Conservation (phyloP, 2,329 filamentous ascomycete genomes). For the Fusarium sp. region DNA sequence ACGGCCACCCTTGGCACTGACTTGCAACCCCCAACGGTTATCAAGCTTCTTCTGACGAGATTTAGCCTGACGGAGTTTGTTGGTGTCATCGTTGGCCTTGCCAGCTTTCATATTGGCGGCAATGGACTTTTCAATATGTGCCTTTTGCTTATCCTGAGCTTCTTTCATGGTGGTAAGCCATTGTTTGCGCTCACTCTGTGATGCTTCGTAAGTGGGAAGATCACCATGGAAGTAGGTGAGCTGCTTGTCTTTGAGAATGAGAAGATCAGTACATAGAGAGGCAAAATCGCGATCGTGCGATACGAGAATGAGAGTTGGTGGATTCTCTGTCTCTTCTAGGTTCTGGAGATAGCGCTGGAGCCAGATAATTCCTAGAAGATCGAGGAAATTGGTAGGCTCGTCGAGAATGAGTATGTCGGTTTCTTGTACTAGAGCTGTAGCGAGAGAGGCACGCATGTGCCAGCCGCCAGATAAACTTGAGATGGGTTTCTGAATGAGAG, state of each 20-base stretch:
- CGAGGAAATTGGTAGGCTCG: slow-evolving; percentile 89
- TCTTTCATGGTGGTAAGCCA: slow-evolving; percentile 82
- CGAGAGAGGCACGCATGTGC: slow-evolving; percentile 76
- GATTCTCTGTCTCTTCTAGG: slow-evolving; percentile 62
- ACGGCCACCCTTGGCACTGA: slow-evolving; percentile 75
- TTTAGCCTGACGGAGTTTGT: slow-evolving; percentile 87
- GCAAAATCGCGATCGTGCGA: slow-evolving; percentile 88
- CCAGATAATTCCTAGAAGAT: slow-evolving; percentile 87
- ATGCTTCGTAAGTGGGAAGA: slow-evolving; percentile 75
- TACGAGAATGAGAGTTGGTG: slow-evolving; percentile 78
- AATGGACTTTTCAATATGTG: slow-evolving; percentile 84
- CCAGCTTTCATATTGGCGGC: slow-evolving; percentile 79
- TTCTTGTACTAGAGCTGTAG: slow-evolving; percentile 74
- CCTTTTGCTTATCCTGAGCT: slow-evolving; percentile 82
- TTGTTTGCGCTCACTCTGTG: slow-evolving; percentile 73
- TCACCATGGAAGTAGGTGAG: slow-evolving; percentile 82
- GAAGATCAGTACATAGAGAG: slow-evolving; percentile 79
- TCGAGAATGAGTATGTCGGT: slow-evolving; percentile 84
- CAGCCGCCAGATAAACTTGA: slow-evolving; percentile 80
- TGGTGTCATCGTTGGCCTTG: slow-evolving; percentile 82
- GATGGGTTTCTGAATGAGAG: slow-evolving; percentile 68
- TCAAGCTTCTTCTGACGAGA: slow-evolving; percentile 87
- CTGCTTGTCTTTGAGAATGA: slow-evolving; percentile 78
- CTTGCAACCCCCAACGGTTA: slow-evolving; percentile 81
- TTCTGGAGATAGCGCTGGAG: slow-evolving; percentile 77